These are phyloP conservation scores for Piper longum DNA, from an alignment of 164 flowering plant genomes.

Conservation along the genomic window DNA sequence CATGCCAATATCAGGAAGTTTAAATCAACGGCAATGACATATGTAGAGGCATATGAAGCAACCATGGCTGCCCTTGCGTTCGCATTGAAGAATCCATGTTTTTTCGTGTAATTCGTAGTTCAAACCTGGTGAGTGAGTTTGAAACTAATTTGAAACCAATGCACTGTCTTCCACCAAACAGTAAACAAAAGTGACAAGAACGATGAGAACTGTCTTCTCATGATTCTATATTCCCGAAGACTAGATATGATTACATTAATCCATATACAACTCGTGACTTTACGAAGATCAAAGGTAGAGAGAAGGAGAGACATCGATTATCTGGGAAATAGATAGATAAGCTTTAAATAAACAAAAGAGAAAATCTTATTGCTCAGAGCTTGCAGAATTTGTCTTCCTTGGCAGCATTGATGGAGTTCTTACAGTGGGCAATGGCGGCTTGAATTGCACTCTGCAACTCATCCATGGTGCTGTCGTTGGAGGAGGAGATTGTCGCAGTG, in stretches of 20 bases:
- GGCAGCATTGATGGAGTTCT: conserved; percentile 49
- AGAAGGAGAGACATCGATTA: background rate
- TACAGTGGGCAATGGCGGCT: conserved; percentile 96
- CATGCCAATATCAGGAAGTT: background rate
- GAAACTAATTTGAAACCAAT: too few species aligned
- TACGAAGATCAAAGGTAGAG: background rate
- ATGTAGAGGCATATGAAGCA: background rate
- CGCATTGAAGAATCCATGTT: too few species aligned
- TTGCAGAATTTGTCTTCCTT: conserved; percentile 16
- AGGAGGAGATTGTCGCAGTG: conserved; percentile 12
- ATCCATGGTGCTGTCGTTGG: conserved; percentile 74
- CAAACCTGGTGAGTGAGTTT: too few species aligned
- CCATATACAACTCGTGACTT: too few species aligned
- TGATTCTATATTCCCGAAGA: too few species aligned
- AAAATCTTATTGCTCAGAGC: background rate
- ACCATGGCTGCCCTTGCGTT: background rate
- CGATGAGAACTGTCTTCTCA: too few species aligned
- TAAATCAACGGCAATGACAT: background rate
- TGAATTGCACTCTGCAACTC: conserved; percentile 91
- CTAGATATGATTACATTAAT: too few species aligned
- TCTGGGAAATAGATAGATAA: background rate
- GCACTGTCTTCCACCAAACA: too few species aligned
- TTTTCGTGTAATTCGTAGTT: too few species aligned
- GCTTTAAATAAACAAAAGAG: background rate
- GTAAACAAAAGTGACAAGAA: too few species aligned